These are phyloP conservation scores for Diaporthe destruens DNA, from an alignment of 2,329 filamentous ascomycete species.

Conservation along the genomic window DNA sequence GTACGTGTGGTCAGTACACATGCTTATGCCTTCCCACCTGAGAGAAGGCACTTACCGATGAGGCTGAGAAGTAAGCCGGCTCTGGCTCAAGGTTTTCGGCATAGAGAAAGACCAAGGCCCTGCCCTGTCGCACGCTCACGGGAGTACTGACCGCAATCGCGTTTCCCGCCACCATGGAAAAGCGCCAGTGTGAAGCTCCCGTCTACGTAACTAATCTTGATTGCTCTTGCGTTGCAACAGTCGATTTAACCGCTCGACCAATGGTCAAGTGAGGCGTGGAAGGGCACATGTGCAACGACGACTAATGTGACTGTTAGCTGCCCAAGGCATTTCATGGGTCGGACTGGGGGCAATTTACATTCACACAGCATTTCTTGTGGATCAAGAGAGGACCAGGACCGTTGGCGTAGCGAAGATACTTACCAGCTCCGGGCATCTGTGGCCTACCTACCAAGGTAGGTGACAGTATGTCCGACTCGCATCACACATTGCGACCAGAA, in stretches of 20 bases:
- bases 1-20: background rate
- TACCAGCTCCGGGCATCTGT: no score
- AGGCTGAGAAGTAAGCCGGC: constrained; percentile 52
- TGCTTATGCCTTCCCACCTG: no score
- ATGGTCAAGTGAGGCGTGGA: background rate
- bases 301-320: background rate
- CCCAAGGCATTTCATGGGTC: background rate
- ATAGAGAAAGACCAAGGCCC: constrained; percentile 55
- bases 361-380: background rate
- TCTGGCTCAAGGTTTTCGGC: constrained; percentile 53
- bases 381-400: background rate
- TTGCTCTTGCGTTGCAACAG: background rate
- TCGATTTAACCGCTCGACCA: no score
- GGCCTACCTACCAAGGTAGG: no score
- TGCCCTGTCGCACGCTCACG: constrained; percentile 46
- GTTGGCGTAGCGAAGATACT: background rate
- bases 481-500: no score
- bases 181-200: background rate
- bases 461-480: no score
- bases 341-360: background rate
- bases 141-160: background rate
- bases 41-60: background rate
- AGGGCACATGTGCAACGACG: background rate
- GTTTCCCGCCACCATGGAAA: background rate
- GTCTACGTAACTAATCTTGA: background rate